A percentile compares a stretch with the other conserved stretches of the same genome.
Evolutionary conservation across 495 filamentous ascomycete species (phyloP).

Genomic region (Penicillium chermesinum): DNA sequence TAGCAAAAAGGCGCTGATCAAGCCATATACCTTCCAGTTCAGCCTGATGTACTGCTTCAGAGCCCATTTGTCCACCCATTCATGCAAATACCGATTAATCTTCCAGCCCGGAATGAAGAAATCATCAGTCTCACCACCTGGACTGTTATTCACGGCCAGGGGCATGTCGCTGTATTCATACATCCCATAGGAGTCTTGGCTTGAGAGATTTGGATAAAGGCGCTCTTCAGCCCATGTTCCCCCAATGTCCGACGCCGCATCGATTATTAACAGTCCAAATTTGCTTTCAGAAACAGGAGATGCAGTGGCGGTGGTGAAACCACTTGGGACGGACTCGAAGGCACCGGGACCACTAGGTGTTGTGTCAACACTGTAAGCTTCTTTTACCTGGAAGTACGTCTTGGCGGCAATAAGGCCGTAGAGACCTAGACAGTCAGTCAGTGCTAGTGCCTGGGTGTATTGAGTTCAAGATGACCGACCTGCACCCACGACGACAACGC

Average conservation of each 20-base stretch:
- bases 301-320: no score
- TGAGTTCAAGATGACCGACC: conserved; percentile 7
- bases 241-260: conserved; percentile 48
- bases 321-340: no score
- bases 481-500: conserved; percentile 22
- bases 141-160: conserved; percentile 38
- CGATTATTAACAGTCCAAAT: conserved; percentile 44
- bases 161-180: conserved; percentile 54
- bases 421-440: conserved; percentile 16
- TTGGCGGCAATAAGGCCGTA: conserved; percentile 54
- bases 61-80: conserved; percentile 53
- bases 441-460: background rate
- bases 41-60: conserved; percentile 51
- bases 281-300: conserved; percentile 11
- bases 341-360: background rate
- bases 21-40: conserved; percentile 40
- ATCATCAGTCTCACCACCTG: background rate
- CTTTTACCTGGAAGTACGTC: conserved; percentile 49
- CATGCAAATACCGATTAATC: conserved; percentile 56
- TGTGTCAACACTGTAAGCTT: conserved; percentile 8
- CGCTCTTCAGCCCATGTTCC: conserved; percentile 59
- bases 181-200: conserved; percentile 25
- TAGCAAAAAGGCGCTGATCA: background rate
- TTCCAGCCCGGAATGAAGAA: conserved; percentile 61
- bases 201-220: conserved; percentile 40